These are phyloP conservation scores for Coelastrella sp. DNA, from an alignment of 139 green algal species.

Conservation along the genomic window DNA sequence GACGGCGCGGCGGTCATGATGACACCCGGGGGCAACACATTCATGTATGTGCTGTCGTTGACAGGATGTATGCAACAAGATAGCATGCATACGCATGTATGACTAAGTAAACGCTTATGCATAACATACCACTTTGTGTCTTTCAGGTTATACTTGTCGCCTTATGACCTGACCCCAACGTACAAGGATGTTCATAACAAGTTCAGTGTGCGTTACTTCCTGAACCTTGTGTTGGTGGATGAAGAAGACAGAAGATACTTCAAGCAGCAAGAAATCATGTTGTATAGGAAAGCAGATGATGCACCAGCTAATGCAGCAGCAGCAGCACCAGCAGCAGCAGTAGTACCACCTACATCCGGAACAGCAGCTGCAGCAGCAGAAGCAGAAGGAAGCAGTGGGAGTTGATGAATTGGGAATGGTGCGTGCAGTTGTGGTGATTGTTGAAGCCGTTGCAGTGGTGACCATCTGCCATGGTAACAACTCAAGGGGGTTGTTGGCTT, in stretches of 20 bases:
- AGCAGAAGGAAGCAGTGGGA: too few relatives aligned
- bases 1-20: too few relatives aligned
- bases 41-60: too few relatives aligned
- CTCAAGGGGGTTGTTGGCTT: too few relatives aligned
- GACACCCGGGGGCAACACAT: too few relatives aligned
- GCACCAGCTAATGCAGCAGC: background rate
- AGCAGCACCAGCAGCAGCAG: background rate
- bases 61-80: too few relatives aligned
- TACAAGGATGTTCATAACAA: conserved; percentile 98
- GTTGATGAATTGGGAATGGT: too few relatives aligned
- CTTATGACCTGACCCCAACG: conserved; percentile 96
- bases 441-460: too few relatives aligned
- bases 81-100: too few relatives aligned
- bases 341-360: background rate
- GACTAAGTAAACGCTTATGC: background rate
- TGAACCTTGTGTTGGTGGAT: conserved; percentile 99
- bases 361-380: background rate
- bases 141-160: conserved; percentile 90
- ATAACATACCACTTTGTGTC: background rate
- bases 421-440: too few relatives aligned
- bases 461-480: too few relatives aligned
- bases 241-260: conserved; percentile 97
- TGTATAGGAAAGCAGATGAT: conserved; percentile 77
- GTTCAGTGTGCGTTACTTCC: conserved; percentile 96
- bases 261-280: conserved; percentile 94